Evolutionary conservation across 345 rosid species (phyloP).

Genomic region (Crucihimalaya himalaica): DNA sequence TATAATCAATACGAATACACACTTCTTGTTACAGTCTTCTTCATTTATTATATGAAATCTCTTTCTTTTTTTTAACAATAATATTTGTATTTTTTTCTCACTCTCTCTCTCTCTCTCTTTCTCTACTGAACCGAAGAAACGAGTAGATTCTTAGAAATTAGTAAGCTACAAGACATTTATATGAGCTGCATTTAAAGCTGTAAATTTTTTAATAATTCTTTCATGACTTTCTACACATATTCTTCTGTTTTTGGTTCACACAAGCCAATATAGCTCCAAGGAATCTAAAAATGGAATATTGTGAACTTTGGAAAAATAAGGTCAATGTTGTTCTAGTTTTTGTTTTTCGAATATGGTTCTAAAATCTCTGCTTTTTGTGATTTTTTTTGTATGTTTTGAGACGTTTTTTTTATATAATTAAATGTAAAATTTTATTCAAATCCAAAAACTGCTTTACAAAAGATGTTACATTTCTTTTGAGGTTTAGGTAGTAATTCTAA

Average conservation of each 20-base stretch:
- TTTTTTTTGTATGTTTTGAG: neutral
- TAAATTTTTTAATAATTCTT: neutral
- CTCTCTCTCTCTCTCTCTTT: slow-evolving; percentile 29
- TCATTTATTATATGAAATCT: slow-evolving; percentile 32
- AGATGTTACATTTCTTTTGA: no score
- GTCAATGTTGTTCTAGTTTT: slow-evolving; percentile 23
- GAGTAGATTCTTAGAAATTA: slow-evolving; percentile 22
- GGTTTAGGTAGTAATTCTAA: no score
- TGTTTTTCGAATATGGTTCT: slow-evolving; percentile 16
- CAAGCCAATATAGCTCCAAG: neutral
- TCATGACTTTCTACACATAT: neutral
- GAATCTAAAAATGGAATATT: slow-evolving; percentile 14
- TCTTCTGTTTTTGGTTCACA: neutral
- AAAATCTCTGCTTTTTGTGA: slow-evolving; percentile 15
- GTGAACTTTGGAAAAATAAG: neutral
- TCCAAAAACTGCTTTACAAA: no score
- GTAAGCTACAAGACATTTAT: slow-evolving; percentile 29
- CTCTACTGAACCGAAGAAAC: slow-evolving; percentile 34
- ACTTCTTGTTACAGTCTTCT: slow-evolving; percentile 36
- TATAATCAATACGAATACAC: slow-evolving; percentile 34
- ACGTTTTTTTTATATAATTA: no score
- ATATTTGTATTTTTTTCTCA: slow-evolving; percentile 21
- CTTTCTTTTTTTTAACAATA: slow-evolving; percentile 34
- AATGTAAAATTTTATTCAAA: no score
- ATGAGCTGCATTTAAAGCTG: slow-evolving; percentile 18